Evolutionary conservation across 495 filamentous ascomycete genomes (phyloP), one percentile per base, ranked within the genome.

Genomic region (Penicillium paradoxum): DNA sequence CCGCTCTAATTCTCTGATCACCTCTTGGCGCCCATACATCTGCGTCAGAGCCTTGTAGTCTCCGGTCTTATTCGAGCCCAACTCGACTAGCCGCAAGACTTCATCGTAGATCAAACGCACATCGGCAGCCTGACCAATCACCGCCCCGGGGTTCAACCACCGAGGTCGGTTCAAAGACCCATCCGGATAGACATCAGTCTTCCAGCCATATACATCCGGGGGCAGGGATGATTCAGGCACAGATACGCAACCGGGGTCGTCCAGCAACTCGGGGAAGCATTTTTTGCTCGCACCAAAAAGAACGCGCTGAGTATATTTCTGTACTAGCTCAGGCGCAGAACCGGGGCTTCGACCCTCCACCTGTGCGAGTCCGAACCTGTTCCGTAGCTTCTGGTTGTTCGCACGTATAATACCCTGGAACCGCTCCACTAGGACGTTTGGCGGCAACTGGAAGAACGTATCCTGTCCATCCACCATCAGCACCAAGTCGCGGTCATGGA

Each of bases 261-360:
- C 58, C 5, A 62, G 51, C 18, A 77, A 54, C 24, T 71, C 73
- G 2, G 71, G 69, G 45, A 71, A 76, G 51, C 83, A 86, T 17
- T 69, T 57, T 65, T 86, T 87, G 62, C 79, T 74, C 13, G 83
- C 79, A 29, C 74, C 80, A 54, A 85, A 87, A 2, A 87, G 51
- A 13, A 85, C 77, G 6, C 73, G 75, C 54, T 84, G 80, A 0
- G 70, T 72, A 45, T 79, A 84, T 47, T 73, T 78, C 41, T 70
- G 74, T 17, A 78, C 64, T 19, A 55, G 56, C 34, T 73, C 66
- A 1, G 66, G 48, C 3, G 58, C 52, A 17, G 58, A 59, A 5
- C 58, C 59, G 5, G 45, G 25, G 19, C 62, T 52, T 44, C 47
- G 43, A 19, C 62, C 60, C 4, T 71, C 59, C 18, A 73, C 59